Conservation (phyloP, 805 yeast species). For the Candida dajiaensis region DNA sequence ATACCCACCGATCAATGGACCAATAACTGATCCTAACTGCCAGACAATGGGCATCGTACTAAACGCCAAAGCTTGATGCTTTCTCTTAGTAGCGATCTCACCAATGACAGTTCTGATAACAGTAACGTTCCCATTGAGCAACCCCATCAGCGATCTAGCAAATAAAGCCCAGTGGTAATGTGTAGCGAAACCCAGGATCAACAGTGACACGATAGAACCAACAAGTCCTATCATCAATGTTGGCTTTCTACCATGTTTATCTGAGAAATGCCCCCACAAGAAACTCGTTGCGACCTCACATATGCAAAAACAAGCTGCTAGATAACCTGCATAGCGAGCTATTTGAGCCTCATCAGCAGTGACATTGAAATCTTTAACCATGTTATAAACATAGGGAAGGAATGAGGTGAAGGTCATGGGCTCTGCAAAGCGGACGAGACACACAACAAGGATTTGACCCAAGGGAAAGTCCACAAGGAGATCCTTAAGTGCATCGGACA, state of each 20-base stretch:
- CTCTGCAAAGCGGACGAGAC: conserved; percentile 15
- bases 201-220: conserved; percentile 9
- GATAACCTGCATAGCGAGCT: conserved; percentile 14
- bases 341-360: conserved; percentile 14
- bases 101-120: conserved; percentile 14
- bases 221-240: conserved; percentile 11
- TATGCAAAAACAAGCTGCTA: conserved; percentile 12
- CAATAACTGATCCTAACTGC: conserved; percentile 13
- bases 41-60: conserved; percentile 15
- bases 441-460: conserved; percentile 8
- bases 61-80: conserved; percentile 15
- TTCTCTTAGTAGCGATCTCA: conserved; percentile 13
- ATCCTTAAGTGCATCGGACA: not conserved
- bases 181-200: conserved; percentile 14
- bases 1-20: conserved; percentile 15
- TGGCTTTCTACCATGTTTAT: conserved; percentile 14
- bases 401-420: conserved; percentile 17
- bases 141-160: conserved; percentile 14
- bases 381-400: conserved; percentile 17
- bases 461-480: conserved; percentile 12
- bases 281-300: conserved; percentile 13
- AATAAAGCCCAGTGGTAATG: conserved; percentile 12
- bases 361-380: conserved; percentile 15
- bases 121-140: conserved; percentile 15
- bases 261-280: conserved; percentile 15